Base-by-base conservation (phyloP, 768 basidiomycete species). In the Boletus subparvulus region DNA sequence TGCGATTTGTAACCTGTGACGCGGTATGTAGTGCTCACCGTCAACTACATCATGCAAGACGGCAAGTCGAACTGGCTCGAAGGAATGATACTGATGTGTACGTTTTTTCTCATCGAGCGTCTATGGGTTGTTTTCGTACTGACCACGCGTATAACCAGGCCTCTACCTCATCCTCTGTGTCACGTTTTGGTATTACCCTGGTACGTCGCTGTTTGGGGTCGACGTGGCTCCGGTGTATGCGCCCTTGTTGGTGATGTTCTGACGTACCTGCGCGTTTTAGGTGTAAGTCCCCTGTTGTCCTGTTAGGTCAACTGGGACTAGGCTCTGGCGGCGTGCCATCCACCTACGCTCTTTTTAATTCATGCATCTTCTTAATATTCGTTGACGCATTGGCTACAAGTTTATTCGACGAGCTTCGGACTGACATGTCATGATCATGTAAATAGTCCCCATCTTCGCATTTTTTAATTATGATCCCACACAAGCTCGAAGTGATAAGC, bases 21-120 rank as follows among this genome's bases (percentile, higher is more conserved):
- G 16, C 12, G n/a, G 5, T 24, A n/a, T 41, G 3, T 55, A 87
- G 87, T 92, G 14, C 75, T 92, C 61, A 90, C 90, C 4, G 91
- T 96, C 72, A 91, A 89, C 66, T 92, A 90, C 65, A 86, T 88
- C 21, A 82, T 95, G 6, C 81, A 84, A 47, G 95, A 97, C 62
- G 93, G 93, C 13, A 89, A 85, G 67, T 90, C 87, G 30, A 96
- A 95, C 70, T 97, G 94, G 86, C 78, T 97, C n/a, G 94, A 96
- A 71, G 92, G 92, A 24, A 72, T 85, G 63, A 85, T 92, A 54
- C 78, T 92, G n/a, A 82, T 92, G 54, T 84, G 86, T 82, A 60
- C 47, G 76, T 63, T 28, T 10, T 1, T 16, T 37, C 21, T 35
- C 21, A 10, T n/a, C n/a, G n/a, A n/a, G n/a, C n/a, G 33, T 7